Evolutionary conservation across 352 stramenopile species (phyloP), one percentile per base, ranked within the genome.

Genomic region (Bremia lactucae): DNA sequence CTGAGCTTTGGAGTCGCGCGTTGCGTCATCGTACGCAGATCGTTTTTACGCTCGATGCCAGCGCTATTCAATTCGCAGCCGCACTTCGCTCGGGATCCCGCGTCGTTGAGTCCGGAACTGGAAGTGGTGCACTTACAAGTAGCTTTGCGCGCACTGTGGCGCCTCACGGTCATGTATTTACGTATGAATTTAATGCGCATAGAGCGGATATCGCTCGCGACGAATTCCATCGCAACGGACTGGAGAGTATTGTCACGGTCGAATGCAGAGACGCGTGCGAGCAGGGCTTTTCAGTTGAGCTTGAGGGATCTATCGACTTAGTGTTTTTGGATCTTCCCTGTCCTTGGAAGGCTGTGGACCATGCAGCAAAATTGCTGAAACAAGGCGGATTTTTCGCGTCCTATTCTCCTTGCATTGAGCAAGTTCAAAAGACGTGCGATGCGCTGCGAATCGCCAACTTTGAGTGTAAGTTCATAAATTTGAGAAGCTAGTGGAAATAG

Each of bases 371-470:
- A 58, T 83, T 89, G 58, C 71, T 98, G 24, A 97, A 97, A 64
- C 70, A 86, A 26, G 88, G 87, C 49, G 91, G 83, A 11, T 72
- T 77, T 33, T 83, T 99, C 37, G 96, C 92, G 33, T 97, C 81
- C 19, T 99, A 99, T 71, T 98, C 86, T 42, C 96, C 96, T 3
- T 99, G 96, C 60, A 97, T 99, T 38, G 96, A 99, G 69, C 96
- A 99, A 62, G 95, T 98, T 20, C 91, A 98, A 62, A 87, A 89
- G 49, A 92, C 81, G 6, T 88, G 67, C 37, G 76, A 69, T 20
- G 72, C 65, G 9, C 53, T 96, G 20, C 58, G 72, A 6, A 65
- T 81, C 23, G 65, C 76, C 18, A 80, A 84, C 33, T 95, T 93
- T 61, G 81, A 92, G 52, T 69, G 78, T 87, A 42, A 40, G 72